A percentile compares a stretch with the other conserved stretches of the same genome.
Evolutionary conservation across 2,329 filamentous ascomycete genomes (phyloP).

Genomic region (Neocucurbitaria cava): DNA sequence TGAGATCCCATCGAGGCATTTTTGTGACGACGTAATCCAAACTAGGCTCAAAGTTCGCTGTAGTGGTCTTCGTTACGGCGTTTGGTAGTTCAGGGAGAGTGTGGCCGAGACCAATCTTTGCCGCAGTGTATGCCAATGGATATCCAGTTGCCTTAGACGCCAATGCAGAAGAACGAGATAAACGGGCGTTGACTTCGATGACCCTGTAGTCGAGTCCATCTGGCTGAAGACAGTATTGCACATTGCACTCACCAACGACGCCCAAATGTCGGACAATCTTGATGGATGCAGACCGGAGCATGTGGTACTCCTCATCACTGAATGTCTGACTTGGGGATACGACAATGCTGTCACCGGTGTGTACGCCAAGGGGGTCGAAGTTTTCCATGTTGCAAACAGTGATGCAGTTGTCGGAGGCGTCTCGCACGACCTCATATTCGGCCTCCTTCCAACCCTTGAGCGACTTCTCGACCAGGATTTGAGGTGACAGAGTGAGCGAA

Average conservation of each 20-base stretch:
- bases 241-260: constrained; percentile 98
- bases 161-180: constrained; percentile 94
- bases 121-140: constrained; percentile 94
- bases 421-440: constrained; percentile 97
- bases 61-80: constrained; percentile 97
- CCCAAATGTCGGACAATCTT: constrained; percentile 98
- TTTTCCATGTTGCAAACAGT: constrained; percentile 99
- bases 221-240: constrained; percentile 95
- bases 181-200: constrained; percentile 98
- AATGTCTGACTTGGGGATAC: constrained; percentile 96
- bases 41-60: constrained; percentile 97
- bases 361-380: constrained; percentile 96
- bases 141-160: constrained; percentile 99
- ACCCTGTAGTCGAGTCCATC: constrained; percentile 98
- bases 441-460: constrained; percentile 99
- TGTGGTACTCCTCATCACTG: constrained; percentile 98
- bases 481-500: constrained; percentile 90
- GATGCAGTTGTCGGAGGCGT: constrained; percentile 98
- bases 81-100: constrained; percentile 95
- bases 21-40: constrained; percentile 98
- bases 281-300: constrained; percentile 96
- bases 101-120: constrained; percentile 97
- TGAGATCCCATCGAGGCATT: constrained; percentile 97
- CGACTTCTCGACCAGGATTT: constrained; percentile 97
- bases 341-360: constrained; percentile 98